phyloP scores from a whole-genome alignment of 345 rosid species.

The Triadica sebifera region DNA sequence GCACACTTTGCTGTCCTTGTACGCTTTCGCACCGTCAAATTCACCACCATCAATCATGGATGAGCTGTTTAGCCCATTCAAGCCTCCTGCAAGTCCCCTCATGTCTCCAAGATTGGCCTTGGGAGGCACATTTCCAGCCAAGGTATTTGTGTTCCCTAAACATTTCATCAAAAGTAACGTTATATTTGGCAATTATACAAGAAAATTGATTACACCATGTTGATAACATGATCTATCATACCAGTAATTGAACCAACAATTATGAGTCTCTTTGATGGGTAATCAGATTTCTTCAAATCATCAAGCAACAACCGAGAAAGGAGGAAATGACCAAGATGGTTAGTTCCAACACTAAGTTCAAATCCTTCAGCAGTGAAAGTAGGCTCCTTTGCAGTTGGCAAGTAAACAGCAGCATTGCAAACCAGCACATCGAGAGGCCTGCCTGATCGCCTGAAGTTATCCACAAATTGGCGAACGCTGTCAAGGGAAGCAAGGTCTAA shows the following conservation, averaged over 20 bases:
- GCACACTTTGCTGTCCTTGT: slow-evolving; percentile 98
- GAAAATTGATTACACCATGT: background rate
- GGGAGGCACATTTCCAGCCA: slow-evolving; percentile 97
- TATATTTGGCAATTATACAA: slow-evolving; percentile 5
- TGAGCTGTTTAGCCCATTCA: slow-evolving; percentile 68
- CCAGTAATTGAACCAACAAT: slow-evolving; percentile 98
- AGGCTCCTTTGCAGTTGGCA: slow-evolving; percentile 89
- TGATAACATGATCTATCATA: slow-evolving; percentile 14
- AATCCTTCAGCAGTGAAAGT: slow-evolving; percentile 93
- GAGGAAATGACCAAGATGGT: slow-evolving; percentile 92
- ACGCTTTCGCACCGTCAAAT: slow-evolving; percentile 93
- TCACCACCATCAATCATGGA: slow-evolving; percentile 94
- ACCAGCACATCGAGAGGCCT: slow-evolving; percentile 79
- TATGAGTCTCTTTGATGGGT: slow-evolving; percentile 81
- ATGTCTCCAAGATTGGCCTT: slow-evolving; percentile 93
- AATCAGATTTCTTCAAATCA: slow-evolving; percentile 73
- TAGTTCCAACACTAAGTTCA: slow-evolving; percentile 94
- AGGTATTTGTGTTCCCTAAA: slow-evolving; percentile 86
- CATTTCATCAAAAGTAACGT: slow-evolving; percentile 1
- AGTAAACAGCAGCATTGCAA: slow-evolving; percentile 93
- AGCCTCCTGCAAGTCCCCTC: slow-evolving; percentile 85
- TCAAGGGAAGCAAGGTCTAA: slow-evolving; percentile 90
- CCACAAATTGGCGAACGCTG: slow-evolving; percentile 85
- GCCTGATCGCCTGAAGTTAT: slow-evolving; percentile 58
- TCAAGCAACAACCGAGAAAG: slow-evolving; percentile 80